Percentiles rank a stretch among this genome's conserved stretches.
Evolutionary conservation across 768 basidiomycete species (phyloP).

Genomic region (Lactarius akahatsu): DNA sequence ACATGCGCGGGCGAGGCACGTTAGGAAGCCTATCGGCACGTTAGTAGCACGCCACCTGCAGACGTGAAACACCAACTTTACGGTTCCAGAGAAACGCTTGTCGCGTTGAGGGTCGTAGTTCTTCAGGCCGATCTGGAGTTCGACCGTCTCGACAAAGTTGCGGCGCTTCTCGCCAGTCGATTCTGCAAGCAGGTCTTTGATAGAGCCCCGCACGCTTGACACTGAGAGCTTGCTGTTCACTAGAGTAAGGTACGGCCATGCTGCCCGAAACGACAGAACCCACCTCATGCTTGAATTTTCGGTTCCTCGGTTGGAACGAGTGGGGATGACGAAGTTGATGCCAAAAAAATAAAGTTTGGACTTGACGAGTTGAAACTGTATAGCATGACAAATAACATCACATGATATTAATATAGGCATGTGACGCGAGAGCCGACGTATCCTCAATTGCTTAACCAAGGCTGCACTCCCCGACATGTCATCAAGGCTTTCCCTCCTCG

Average conservation of each 20-base stretch:
- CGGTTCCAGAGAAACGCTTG: conserved; percentile 99
- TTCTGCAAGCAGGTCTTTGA: conserved; percentile 85
- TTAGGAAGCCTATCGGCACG: conserved; percentile 71
- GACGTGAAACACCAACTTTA: conserved; percentile 63
- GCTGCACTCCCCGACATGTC: neutral
- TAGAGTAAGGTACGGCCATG: neutral
- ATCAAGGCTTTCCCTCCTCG: conserved; percentile 10
- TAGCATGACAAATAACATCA: conserved; percentile 16
- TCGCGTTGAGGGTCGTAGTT: conserved; percentile 99
- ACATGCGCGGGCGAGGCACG: conserved; percentile 98
- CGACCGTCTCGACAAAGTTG: conserved; percentile 95
- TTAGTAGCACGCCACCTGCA: neutral
- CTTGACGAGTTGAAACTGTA: conserved; percentile 12
- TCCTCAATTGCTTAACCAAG: neutral
- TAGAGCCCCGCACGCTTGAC: conserved; percentile 99
- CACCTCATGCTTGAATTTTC: conserved; percentile 30
- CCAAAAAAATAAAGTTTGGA: conserved; percentile 24
- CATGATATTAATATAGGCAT: too few relatives aligned
- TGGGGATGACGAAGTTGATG: conserved; percentile 1
- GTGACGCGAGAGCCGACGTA: neutral
- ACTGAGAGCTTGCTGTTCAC: conserved; percentile 83
- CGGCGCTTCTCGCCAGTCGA: conserved; percentile 87
- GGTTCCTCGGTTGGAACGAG: conserved; percentile 10
- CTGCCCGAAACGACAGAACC: neutral
- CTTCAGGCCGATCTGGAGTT: conserved; percentile 95